Conservation (phyloP, 441 rosid species). For the Syzygium syzygioides region DNA sequence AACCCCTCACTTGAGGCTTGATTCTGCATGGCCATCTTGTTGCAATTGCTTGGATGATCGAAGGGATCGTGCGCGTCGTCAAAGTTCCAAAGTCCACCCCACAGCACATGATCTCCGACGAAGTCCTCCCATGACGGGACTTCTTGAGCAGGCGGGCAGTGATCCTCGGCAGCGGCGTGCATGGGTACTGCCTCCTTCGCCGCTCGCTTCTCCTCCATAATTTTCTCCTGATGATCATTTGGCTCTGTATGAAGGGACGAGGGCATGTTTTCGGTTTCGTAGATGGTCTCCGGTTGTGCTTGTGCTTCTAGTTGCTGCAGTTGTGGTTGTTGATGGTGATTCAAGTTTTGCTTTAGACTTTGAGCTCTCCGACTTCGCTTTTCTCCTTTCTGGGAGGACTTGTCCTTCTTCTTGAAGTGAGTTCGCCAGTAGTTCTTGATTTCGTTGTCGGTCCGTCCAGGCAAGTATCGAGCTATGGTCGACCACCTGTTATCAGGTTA, state of each 20-base stretch:
- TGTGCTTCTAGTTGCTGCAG: neutral
- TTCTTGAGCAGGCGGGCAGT: slow-evolving; percentile 19
- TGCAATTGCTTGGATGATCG: slow-evolving; percentile 13
- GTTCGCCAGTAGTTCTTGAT: slow-evolving; percentile 72
- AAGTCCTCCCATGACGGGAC: slow-evolving; percentile 20
- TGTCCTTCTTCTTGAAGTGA: slow-evolving; percentile 35
- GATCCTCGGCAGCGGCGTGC: slow-evolving; percentile 20
- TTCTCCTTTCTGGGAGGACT: slow-evolving; percentile 26
- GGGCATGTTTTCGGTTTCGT: neutral
- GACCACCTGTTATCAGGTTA: slow-evolving; percentile 32
- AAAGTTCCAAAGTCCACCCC: slow-evolving; percentile 54
- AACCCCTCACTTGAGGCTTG: slow-evolving; percentile 14
- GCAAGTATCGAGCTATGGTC: slow-evolving; percentile 44
- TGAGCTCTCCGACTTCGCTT: slow-evolving; percentile 28
- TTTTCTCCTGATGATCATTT: neutral
- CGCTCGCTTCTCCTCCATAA: neutral
- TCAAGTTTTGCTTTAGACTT: slow-evolving; percentile 13
- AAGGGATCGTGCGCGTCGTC: slow-evolving; percentile 18
- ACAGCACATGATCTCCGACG: slow-evolving; percentile 29
- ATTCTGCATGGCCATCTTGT: slow-evolving; percentile 22
- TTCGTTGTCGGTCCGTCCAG: slow-evolving; percentile 51
- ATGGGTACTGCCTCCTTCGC: slow-evolving; percentile 10
- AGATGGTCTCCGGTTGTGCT: neutral
- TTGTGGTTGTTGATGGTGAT: slow-evolving; percentile 10
- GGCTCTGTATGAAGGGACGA: neutral